phyloP scores from a whole-genome alignment of 1,139 yeast species.

The Hanseniaspora uvarum region DNA sequence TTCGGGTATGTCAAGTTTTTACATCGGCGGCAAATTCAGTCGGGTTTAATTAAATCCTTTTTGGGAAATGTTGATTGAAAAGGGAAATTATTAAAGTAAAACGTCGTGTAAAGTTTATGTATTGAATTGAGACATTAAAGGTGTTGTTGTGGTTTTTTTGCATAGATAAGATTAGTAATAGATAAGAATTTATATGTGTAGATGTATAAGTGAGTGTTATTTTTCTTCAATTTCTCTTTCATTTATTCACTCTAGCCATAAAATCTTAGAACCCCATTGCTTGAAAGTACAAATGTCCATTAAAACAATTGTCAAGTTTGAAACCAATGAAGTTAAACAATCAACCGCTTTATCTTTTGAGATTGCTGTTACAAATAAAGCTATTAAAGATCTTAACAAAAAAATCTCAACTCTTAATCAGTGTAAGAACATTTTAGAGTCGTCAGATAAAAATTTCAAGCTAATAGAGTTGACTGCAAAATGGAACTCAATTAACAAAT shows the following conservation, averaged over 20 bases:
- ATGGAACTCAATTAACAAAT: constrained; percentile 39
- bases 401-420: constrained; percentile 31
- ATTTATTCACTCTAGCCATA: no score
- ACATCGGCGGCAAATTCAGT: background rate
- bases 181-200: no score
- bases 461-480: constrained; percentile 31
- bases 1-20: background rate
- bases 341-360: constrained; percentile 1
- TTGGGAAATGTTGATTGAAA: background rate
- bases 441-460: constrained; percentile 26
- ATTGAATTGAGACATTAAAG: no score
- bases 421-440: constrained; percentile 31
- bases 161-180: no score
- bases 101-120: no score
- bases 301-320: background rate
- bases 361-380: constrained; percentile 24
- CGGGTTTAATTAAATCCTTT: background rate
- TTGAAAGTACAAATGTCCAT: background rate
- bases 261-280: no score
- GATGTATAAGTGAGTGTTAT: no score
- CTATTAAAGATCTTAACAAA: constrained; percentile 26
- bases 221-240: no score
- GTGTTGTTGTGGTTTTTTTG: no score
- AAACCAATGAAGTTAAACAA: background rate
- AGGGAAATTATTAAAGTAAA: background rate